A percentile compares a stretch with the other conserved stretches of the same genome.
Evolutionary conservation across 208 protist species (phyloP).

Genomic region (Acanthamoeba castellanii): DNA sequence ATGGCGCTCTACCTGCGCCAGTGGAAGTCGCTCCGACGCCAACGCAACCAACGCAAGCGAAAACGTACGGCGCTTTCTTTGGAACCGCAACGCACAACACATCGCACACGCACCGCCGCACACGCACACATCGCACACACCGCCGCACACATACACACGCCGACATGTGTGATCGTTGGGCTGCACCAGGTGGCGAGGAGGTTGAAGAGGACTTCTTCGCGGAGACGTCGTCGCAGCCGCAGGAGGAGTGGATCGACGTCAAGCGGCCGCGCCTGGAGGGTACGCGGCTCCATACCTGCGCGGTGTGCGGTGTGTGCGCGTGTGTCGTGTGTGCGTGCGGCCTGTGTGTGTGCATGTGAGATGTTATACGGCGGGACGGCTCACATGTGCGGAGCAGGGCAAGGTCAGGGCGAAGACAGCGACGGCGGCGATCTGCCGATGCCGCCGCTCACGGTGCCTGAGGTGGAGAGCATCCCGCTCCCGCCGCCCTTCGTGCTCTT

Average conservation of each 20-base stretch:
- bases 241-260: constrained; percentile 31
- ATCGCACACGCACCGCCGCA: too few relatives aligned
- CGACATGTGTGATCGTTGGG: background rate
- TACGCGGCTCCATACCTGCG: background rate
- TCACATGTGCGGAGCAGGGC: too few relatives aligned
- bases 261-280: background rate
- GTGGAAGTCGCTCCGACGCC: background rate
- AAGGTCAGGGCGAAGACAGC: background rate
- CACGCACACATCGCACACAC: too few relatives aligned
- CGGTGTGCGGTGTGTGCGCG: too few relatives aligned
- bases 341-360: too few relatives aligned
- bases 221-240: background rate
- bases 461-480: constrained; percentile 12
- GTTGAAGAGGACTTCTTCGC: background rate
- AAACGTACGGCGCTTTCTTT: constrained; percentile 24
- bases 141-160: too few relatives aligned
- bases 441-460: background rate
- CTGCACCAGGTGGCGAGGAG: background rate
- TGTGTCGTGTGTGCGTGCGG: too few relatives aligned
- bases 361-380: too few relatives aligned
- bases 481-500: constrained; percentile 33
- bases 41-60: background rate
- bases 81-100: too few relatives aligned
- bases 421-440: background rate
- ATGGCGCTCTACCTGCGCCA: constrained; percentile 24